Conservation (phyloP, 1,139 yeast species). For the Suhomyces panamericanus region DNA sequence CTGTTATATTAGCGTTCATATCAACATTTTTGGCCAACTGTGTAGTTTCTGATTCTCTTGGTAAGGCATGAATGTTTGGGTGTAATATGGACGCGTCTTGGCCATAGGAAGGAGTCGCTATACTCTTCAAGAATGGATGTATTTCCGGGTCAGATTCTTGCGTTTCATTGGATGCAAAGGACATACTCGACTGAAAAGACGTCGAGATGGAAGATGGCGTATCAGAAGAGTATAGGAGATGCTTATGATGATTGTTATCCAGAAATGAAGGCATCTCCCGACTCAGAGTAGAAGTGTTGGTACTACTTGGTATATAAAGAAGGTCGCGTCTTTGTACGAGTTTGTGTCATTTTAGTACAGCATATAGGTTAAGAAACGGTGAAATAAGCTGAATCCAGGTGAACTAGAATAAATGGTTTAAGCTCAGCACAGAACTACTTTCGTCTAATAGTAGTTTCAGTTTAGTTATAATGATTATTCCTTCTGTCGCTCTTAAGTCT, state of each 20-base stretch:
- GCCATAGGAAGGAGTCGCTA: not conserved
- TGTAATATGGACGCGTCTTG: not conserved
- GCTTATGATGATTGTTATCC: not conserved
- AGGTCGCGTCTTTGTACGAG: conserved; percentile 10
- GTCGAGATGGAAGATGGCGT: not conserved
- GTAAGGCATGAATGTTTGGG: not conserved
- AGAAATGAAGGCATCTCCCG: conserved; percentile 4
- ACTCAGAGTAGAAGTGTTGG: not conserved
- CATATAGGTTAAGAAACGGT: not conserved
- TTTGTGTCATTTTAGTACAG: conserved; percentile 3
- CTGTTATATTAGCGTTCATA: not conserved
- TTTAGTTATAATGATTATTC: too few species aligned
- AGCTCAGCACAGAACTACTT: too few species aligned
- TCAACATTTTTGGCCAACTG: too few species aligned
- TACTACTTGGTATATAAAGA: not conserved
- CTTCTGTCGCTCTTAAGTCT: too few species aligned
- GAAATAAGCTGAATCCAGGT: not conserved
- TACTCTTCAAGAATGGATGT: conserved; percentile 9
- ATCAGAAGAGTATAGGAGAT: conserved; percentile 1
- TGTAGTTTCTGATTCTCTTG: not conserved
- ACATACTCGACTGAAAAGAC: conserved; percentile 5
- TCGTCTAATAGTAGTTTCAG: too few species aligned
- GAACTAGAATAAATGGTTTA: not conserved
- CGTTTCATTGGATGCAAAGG: conserved; percentile 15
- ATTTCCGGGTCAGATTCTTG: conserved; percentile 21